Evolutionary conservation across 2,329 filamentous ascomycete species (phyloP).

Genomic region (Cercospora brassicicola): DNA sequence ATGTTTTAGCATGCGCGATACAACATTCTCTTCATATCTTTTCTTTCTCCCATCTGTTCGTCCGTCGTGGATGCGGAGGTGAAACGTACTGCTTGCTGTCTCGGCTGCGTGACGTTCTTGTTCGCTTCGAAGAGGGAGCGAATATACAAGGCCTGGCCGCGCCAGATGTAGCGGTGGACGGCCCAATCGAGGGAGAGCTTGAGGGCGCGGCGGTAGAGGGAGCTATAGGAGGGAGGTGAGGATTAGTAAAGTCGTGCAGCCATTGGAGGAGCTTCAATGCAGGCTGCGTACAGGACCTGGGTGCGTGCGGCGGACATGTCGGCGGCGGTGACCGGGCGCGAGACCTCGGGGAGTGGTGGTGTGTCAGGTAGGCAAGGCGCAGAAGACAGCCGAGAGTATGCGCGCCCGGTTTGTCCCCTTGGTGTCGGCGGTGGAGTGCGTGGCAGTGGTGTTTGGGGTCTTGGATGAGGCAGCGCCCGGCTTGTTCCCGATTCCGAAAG

Average conservation of each 20-base stretch:
- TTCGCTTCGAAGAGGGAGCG: slow-evolving; percentile 94
- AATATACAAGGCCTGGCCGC: slow-evolving; percentile 94
- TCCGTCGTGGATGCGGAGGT: neutral
- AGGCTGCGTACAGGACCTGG: slow-evolving; percentile 34
- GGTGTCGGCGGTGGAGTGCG: neutral
- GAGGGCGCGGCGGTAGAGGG: slow-evolving; percentile 85
- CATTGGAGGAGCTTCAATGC: slow-evolving; percentile 1
- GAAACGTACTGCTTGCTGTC: slow-evolving; percentile 75
- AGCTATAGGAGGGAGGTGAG: slow-evolving; percentile 44
- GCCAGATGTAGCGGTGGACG: slow-evolving; percentile 88
- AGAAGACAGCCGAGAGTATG: neutral
- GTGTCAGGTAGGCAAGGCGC: neutral
- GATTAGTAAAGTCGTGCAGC: slow-evolving; percentile 1
- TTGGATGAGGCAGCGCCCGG: neutral
- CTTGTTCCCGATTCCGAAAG: slow-evolving; percentile 2
- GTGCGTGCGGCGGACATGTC: slow-evolving; percentile 39
- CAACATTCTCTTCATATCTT: neutral
- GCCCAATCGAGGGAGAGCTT: slow-evolving; percentile 96
- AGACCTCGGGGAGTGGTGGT: neutral
- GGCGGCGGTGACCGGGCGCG: slow-evolving; percentile 5
- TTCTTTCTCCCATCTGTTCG: neutral
- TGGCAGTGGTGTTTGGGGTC: neutral
- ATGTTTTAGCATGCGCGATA: neutral
- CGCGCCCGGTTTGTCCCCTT: neutral
- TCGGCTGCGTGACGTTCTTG: slow-evolving; percentile 75